Conservation (phyloP, 1,284 basidiomycete species). For the Cryptococcus amylolentus region DNA sequence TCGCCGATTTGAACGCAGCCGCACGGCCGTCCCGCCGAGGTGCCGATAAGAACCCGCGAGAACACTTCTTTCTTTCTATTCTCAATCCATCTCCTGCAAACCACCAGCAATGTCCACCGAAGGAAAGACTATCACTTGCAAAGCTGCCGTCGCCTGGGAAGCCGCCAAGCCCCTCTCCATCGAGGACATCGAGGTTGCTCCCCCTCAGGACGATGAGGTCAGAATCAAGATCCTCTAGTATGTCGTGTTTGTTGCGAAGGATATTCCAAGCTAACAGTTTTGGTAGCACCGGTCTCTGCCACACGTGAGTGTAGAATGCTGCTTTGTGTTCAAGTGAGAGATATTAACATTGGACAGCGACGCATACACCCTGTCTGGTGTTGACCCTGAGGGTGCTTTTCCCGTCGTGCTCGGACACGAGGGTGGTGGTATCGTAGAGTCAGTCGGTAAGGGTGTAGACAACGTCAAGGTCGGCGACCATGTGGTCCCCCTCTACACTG, state of each 20-base stretch:
- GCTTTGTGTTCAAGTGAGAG: background rate
- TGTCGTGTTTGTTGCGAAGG: slow-evolving; percentile 25
- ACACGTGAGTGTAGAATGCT: slow-evolving; percentile 58
- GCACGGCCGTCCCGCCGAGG: too few relatives aligned
- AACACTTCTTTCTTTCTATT: background rate
- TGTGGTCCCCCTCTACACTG: slow-evolving; percentile 90
- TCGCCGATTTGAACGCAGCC: too few relatives aligned
- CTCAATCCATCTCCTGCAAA: background rate
- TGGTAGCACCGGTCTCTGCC: slow-evolving; percentile 74
- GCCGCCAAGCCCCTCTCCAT: slow-evolving; percentile 80
- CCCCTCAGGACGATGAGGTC: slow-evolving; percentile 87
- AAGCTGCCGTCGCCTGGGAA: slow-evolving; percentile 94
- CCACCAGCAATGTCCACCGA: slow-evolving; percentile 19
- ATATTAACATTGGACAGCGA: slow-evolving; percentile 52
- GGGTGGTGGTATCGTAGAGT: slow-evolving; percentile 66
- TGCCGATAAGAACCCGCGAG: too few relatives aligned
- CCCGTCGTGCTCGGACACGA: slow-evolving; percentile 93
- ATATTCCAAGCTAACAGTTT: background rate
- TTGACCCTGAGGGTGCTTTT: slow-evolving; percentile 94
- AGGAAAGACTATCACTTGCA: slow-evolving; percentile 73
- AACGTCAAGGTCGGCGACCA: slow-evolving; percentile 82
- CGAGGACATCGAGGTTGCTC: slow-evolving; percentile 89
- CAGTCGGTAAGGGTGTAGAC: slow-evolving; percentile 87
- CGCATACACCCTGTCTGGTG: slow-evolving; percentile 93
- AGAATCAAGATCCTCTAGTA: slow-evolving; percentile 86